phyloP scores from a whole-genome alignment of 805 yeast genomes.

The Tetrapisispora taiwanensis region DNA sequence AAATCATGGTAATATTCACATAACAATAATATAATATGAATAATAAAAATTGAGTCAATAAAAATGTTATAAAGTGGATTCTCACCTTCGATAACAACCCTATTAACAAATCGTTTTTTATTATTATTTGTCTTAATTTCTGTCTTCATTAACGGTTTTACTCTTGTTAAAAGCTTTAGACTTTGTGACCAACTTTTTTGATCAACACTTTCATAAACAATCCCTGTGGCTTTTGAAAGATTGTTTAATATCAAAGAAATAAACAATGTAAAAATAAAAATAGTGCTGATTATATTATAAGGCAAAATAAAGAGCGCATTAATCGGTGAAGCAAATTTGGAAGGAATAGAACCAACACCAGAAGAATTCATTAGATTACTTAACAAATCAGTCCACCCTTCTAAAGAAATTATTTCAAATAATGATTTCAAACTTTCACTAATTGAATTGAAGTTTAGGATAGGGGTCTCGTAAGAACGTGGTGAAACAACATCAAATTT shows the following conservation, averaged over 20 bases:
- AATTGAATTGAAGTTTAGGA: not conserved
- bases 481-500: slow-evolving; percentile 1
- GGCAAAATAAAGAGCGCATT: slow-evolving; percentile 2
- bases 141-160: not conserved
- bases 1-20: not conserved
- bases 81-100: not conserved
- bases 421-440: not conserved
- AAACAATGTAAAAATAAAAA: slow-evolving; percentile 1
- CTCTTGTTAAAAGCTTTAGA: not conserved
- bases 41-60: not conserved
- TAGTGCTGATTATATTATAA: not conserved
- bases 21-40: not conserved
- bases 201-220: not conserved
- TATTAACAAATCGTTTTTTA: too few species aligned
- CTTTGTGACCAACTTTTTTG: slow-evolving; percentile 1
- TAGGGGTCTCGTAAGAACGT: not conserved
- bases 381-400: slow-evolving; percentile 3
- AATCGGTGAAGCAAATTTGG: not conserved
- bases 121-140: not conserved
- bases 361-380: not conserved
- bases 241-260: not conserved
- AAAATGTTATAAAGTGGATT: not conserved
- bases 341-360: not conserved
- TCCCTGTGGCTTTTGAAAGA: not conserved
- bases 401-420: slow-evolving; percentile 2